Evolutionary conservation across 2,329 filamentous ascomycete genomes (phyloP).

Genomic region (Aspergillus neoniger): DNA sequence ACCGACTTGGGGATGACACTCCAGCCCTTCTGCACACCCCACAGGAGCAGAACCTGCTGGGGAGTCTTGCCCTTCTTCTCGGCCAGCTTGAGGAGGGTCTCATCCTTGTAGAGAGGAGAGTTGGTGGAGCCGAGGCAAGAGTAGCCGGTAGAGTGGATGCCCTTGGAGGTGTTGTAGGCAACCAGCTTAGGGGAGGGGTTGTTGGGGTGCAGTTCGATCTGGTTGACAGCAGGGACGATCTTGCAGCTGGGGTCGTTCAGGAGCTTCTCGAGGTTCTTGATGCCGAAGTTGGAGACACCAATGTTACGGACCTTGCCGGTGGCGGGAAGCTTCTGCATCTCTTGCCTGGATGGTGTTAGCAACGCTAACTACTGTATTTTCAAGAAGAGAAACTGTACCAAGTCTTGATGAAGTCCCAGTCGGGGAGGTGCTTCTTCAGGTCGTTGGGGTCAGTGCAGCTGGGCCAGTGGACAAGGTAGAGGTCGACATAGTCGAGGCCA

Average conservation of each 20-base stretch:
- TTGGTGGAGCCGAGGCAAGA: slow-evolving; percentile 59
- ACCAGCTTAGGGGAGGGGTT: slow-evolving; percentile 66
- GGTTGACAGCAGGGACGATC: slow-evolving; percentile 55
- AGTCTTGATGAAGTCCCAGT: slow-evolving; percentile 83
- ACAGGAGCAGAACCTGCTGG: slow-evolving; percentile 61
- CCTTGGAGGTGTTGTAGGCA: slow-evolving; percentile 54
- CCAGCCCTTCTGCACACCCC: slow-evolving; percentile 79
- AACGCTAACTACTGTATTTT: slow-evolving; percentile 21
- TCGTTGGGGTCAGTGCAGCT: slow-evolving; percentile 55
- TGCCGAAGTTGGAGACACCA: slow-evolving; percentile 83
- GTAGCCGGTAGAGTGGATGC: slow-evolving; percentile 59
- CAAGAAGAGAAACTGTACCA: slow-evolving; percentile 48
- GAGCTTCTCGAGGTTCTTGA: slow-evolving; percentile 76
- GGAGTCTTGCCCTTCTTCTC: slow-evolving; percentile 59
- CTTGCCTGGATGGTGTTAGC: slow-evolving; percentile 65
- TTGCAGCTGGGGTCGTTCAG: slow-evolving; percentile 64
- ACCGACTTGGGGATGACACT: slow-evolving; percentile 86
- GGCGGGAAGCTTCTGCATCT: slow-evolving; percentile 48
- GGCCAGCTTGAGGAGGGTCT: slow-evolving; percentile 53
- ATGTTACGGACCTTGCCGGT: slow-evolving; percentile 72
- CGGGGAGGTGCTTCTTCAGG: slow-evolving; percentile 63
- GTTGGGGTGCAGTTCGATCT: slow-evolving; percentile 62
- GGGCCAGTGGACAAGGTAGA: slow-evolving; percentile 73
- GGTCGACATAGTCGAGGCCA: slow-evolving; percentile 67
- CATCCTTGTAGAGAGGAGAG: slow-evolving; percentile 57